Conservation (phyloP, 768 basidiomycete genomes). For the Royoungia palumana region DNA sequence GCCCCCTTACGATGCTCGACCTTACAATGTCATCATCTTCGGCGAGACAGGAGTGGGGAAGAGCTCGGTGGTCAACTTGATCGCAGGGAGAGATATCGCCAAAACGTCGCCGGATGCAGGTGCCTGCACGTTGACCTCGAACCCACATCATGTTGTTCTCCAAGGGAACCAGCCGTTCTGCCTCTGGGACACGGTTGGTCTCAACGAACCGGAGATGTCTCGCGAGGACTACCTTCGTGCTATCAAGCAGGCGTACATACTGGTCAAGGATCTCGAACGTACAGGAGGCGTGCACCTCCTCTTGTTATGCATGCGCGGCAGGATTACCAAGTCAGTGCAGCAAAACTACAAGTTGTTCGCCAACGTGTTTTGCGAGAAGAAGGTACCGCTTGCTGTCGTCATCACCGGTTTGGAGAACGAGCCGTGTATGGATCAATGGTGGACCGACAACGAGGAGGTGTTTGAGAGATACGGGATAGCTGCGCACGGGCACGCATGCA, state of each 20-base stretch:
- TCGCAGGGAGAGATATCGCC: constrained; percentile 28
- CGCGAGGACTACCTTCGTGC: constrained; percentile 19
- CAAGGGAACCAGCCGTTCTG: constrained; percentile 13
- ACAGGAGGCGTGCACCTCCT: constrained; percentile 39
- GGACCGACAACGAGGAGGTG: constrained; percentile 30
- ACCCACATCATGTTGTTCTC: constrained; percentile 22
- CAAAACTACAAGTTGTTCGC: constrained; percentile 40
- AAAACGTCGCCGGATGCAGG: constrained; percentile 28
- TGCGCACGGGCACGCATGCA: constrained; percentile 36
- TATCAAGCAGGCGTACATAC: constrained; percentile 28
- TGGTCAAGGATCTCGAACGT: constrained; percentile 32
- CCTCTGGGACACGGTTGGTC: constrained; percentile 33
- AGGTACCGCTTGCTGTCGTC: constrained; percentile 38
- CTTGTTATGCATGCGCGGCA: constrained; percentile 37
- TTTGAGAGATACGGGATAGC: constrained; percentile 32
- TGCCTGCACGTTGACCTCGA: constrained; percentile 35
- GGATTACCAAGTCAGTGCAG: constrained; percentile 34
- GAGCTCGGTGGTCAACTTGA: constrained; percentile 42
- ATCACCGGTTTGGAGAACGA: constrained; percentile 40
- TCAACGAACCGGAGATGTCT: constrained; percentile 27
- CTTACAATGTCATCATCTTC: constrained; percentile 26
- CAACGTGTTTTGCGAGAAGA: constrained; percentile 36
- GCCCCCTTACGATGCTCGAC: constrained; percentile 13
- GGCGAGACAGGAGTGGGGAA: constrained; percentile 34
- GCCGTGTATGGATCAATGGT: constrained; percentile 36